phyloP scores from a whole-genome alignment of 108 stramenopile species.

The Aurantiochytrium sp. region DNA sequence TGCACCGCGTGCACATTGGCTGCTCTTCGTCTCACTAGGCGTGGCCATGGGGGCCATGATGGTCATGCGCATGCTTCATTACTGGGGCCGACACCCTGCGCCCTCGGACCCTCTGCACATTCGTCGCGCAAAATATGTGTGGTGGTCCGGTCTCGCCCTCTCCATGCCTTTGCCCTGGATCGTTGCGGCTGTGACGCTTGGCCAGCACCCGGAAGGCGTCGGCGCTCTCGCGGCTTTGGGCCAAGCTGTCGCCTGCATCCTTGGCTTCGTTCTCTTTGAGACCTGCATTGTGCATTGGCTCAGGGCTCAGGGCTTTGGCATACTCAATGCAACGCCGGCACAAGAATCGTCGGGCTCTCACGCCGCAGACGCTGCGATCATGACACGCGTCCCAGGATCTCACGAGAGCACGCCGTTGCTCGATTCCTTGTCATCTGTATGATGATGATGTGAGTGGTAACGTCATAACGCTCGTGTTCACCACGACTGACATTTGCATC shows the following conservation, averaged over 20 bases:
- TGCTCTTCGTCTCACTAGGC: neutral
- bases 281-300: neutral
- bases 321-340: too few species aligned
- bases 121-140: neutral
- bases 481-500: too few species aligned
- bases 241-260: neutral
- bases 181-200: neutral
- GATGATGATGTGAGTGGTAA: too few species aligned
- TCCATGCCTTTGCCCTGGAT: neutral
- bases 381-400: too few species aligned
- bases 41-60: neutral
- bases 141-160: neutral
- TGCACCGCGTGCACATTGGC: neutral
- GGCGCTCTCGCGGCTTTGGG: neutral
- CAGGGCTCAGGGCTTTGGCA: too few species aligned
- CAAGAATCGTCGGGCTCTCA: too few species aligned
- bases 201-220: neutral
- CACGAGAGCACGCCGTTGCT: too few species aligned
- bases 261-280: neutral
- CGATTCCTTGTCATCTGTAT: too few species aligned
- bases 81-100: neutral
- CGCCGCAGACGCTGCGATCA: too few species aligned
- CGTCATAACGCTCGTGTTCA: too few species aligned
- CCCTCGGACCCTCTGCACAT: neutral
- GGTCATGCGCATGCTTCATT: neutral